Conservation (phyloP, 768 basidiomycete genomes). For the Mycena metata region DNA sequence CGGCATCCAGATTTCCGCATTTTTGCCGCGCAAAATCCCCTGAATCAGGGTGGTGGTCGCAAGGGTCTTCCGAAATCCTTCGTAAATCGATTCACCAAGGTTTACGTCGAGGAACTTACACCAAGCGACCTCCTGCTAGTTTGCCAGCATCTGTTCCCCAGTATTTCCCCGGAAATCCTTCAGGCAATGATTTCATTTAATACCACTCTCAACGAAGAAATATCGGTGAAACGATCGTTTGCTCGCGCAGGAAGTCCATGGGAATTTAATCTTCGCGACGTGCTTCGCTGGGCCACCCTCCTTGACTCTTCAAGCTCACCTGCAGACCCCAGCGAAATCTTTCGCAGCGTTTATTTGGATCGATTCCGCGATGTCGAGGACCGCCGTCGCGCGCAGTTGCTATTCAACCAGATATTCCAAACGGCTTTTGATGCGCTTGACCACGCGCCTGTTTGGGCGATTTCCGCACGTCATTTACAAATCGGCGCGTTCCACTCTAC, state of each 20-base stretch:
- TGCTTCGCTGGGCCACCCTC: constrained; percentile 88
- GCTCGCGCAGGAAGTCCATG: constrained; percentile 89
- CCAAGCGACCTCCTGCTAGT: constrained; percentile 83
- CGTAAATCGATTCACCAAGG: constrained; percentile 98
- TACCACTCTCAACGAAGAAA: constrained; percentile 73
- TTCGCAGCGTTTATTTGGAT: constrained; percentile 83
- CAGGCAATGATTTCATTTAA: constrained; percentile 89
- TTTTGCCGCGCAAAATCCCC: constrained; percentile 97
- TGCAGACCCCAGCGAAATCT: constrained; percentile 70
- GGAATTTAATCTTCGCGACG: constrained; percentile 98
- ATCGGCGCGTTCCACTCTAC: constrained; percentile 71
- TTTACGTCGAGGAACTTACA: constrained; percentile 90
- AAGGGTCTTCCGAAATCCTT: constrained; percentile 99
- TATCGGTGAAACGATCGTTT: constrained; percentile 74
- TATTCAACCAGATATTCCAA: constrained; percentile 70
- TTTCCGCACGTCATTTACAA: constrained; percentile 67
- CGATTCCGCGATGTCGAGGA: constrained; percentile 87
- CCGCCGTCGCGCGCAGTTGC: constrained; percentile 60
- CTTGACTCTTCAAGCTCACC: constrained; percentile 49
- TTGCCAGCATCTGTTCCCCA: constrained; percentile 80
- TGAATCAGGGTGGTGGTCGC: constrained; percentile 95
- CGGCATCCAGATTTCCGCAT: constrained; percentile 96
- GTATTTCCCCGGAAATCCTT: constrained; percentile 65
- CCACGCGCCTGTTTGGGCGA: constrained; percentile 52
- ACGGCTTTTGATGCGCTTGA: constrained; percentile 42